phyloP scores from a whole-genome alignment of 257 asterid species.

The Penstemon eatonii region DNA sequence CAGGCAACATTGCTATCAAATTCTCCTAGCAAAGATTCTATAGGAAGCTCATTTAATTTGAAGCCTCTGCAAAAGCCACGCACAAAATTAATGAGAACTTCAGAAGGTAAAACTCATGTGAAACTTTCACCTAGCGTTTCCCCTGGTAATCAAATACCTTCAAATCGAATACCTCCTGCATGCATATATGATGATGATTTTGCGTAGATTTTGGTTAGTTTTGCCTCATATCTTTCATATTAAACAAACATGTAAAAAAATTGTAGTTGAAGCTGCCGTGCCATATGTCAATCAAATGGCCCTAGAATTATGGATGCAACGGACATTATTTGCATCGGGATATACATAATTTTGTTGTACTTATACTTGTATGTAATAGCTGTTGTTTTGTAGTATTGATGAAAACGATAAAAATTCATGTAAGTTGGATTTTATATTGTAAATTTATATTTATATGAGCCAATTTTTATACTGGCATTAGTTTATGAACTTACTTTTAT shows the following conservation, averaged over 20 bases:
- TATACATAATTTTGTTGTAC: conserved; percentile 18
- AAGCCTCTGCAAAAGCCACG: conserved; percentile 50
- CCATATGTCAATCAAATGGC: background rate
- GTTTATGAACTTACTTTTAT: too few species aligned
- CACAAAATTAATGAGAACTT: conserved; percentile 46
- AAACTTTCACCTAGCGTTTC: conserved; percentile 31
- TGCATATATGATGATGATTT: conserved; percentile 64
- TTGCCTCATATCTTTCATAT: conserved; percentile 1
- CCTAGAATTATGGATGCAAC: conserved; percentile 8
- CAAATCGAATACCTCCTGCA: conserved; percentile 45
- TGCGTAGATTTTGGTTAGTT: conserved; percentile 37
- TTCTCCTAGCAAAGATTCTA: conserved; percentile 37
- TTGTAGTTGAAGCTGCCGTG: background rate
- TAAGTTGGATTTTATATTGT: too few species aligned
- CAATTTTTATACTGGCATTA: too few species aligned
- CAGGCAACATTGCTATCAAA: conserved; percentile 36
- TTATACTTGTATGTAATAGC: conserved; percentile 24
- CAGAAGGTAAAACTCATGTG: conserved; percentile 43
- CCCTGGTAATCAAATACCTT: conserved; percentile 42
- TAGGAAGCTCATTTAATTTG: conserved; percentile 31
- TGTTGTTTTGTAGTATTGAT: background rate
- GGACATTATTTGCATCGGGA: conserved; percentile 15
- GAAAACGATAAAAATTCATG: too few species aligned
- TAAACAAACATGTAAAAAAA: background rate
- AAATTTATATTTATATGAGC: too few species aligned